Percentiles rank a stretch among this genome's conserved stretches.
These are phyloP conservation scores for Botryosphaeria dothidea DNA, from an alignment of 2,329 filamentous ascomycete genomes.

Conservation along the genomic window DNA sequence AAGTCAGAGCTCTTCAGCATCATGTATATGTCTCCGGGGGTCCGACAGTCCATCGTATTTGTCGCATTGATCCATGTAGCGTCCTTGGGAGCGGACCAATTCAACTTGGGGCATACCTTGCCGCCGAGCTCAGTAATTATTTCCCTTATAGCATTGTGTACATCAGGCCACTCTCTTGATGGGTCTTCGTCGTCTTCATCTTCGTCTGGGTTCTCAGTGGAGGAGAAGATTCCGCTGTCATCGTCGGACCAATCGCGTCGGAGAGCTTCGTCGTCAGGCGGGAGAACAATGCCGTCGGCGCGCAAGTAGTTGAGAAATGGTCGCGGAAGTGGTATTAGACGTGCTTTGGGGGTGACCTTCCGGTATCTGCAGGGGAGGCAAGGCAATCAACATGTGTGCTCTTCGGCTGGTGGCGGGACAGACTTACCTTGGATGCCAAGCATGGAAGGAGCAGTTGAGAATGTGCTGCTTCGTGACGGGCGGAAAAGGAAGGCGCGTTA, in stretches of 20 bases:
- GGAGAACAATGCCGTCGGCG: conserved; percentile 89
- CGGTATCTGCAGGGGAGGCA: conserved; percentile 63
- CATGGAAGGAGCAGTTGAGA: conserved; percentile 89
- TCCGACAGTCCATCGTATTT: conserved; percentile 90
- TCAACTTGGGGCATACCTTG: conserved; percentile 86
- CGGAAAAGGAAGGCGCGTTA: conserved; percentile 66
- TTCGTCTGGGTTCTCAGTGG: conserved; percentile 46
- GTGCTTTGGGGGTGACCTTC: conserved; percentile 78
- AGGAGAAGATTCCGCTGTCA: conserved; percentile 54
- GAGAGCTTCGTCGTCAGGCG: conserved; percentile 61
- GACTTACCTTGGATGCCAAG: conserved; percentile 75
- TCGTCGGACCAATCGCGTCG: conserved; percentile 45
- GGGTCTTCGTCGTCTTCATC: conserved; percentile 64
- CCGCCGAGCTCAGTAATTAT: conserved; percentile 82
- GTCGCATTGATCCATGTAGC: conserved; percentile 85
- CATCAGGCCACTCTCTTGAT: conserved; percentile 62
- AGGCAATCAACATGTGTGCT: not conserved
- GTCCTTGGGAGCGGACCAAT: conserved; percentile 97
- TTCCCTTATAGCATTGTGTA: conserved; percentile 74
- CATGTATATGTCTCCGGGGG: conserved; percentile 88
- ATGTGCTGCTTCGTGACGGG: conserved; percentile 85
- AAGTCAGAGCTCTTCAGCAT: conserved; percentile 94
- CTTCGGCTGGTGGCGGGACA: not conserved
- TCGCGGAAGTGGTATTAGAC: conserved; percentile 73
- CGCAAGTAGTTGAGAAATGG: conserved; percentile 84